A percentile compares a stretch with the other conserved stretches of the same genome.
Conservation (phyloP, 495 filamentous ascomycete species). For the Xylaria castorea region DNA sequence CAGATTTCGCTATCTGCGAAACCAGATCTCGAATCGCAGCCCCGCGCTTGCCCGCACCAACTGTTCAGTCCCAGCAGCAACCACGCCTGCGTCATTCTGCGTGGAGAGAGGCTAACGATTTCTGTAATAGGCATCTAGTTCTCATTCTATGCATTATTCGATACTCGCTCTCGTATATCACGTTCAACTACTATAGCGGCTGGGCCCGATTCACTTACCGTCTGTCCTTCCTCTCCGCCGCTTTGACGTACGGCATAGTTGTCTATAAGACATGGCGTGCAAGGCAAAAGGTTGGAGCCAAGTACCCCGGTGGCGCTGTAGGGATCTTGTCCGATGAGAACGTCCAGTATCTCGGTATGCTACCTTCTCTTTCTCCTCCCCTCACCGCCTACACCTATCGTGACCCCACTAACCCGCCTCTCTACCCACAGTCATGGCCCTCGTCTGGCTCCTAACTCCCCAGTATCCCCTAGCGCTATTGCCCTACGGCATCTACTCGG, state of each 20-base stretch:
- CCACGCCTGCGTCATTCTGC: background rate
- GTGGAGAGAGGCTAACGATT: background rate
- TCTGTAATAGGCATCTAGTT: constrained; percentile 70
- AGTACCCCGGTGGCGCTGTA: constrained; percentile 61
- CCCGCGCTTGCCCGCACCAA: constrained; percentile 5
- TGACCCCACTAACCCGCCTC: constrained; percentile 23
- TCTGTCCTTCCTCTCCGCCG: constrained; percentile 84
- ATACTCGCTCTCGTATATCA: constrained; percentile 81
- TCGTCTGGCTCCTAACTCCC: constrained; percentile 91
- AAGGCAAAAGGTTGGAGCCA: constrained; percentile 69
- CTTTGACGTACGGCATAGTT: constrained; percentile 94
- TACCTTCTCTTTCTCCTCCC: background rate
- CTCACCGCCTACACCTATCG: constrained; percentile 19
- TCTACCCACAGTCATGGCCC: constrained; percentile 75
- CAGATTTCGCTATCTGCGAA: background rate
- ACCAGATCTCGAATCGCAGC: background rate
- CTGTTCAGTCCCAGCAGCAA: background rate
- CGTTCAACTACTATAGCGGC: constrained; percentile 77
- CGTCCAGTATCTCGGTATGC: constrained; percentile 93
- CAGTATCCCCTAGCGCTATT: constrained; percentile 90
- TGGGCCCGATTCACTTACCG: constrained; percentile 86
- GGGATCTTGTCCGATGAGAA: constrained; percentile 87
- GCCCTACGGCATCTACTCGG: constrained; percentile 94
- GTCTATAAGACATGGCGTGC: constrained; percentile 98
- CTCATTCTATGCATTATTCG: constrained; percentile 82